Base-by-base conservation (phyloP, 148 eudicot genomes). In the Cornus florida region DNA sequence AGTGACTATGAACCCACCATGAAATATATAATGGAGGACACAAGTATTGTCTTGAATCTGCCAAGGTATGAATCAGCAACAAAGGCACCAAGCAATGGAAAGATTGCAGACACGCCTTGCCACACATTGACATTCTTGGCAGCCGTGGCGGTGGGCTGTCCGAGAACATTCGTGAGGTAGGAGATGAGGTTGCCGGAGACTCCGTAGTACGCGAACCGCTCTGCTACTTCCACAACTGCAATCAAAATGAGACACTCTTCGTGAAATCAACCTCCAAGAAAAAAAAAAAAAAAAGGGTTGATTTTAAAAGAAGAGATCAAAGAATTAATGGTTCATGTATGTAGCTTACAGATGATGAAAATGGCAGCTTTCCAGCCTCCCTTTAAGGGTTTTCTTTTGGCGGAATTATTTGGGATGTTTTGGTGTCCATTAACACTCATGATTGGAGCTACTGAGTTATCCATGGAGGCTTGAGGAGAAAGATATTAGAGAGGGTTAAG, bases 61-160 rank as follows among this genome's bases (percentile, higher is more conserved):
- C 97, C 97, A 6, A 89, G 66, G 39, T 81, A 92, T 16, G 97
- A 91, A 77, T 92, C 97, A 22, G 97, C 91, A 12, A 90, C 32
- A 67, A 89, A 89, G 22, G 88, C 94, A 39, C 92, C 94, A 6
- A 81, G 43, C 38, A 83, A 12, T 11, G 89, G 86, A 46, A 86
- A 77, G 23, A 86, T 23, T 20, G 86, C 80, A 10, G 84, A 70
- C 56, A 86, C 85, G 5, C 92, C 96, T 71, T 70, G 86, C 93
- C 92, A 92, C 2, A 83, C 43, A 71, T 92, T 92, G 28, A 92
- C 93, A 53, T 78, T 89, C 84, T 87, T 88, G 1, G 96, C 93
- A 7, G 96, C 96, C 11, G 73, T 79, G 14, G 92, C 91, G 16
- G 88, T 57, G 48, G 88, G 79, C 73, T 84, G 77, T 17, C 84